Percentiles rank a stretch among this genome's conserved stretches.
phyloP scores from a whole-genome alignment of 345 rosid genomes.

The Viola odorata region DNA sequence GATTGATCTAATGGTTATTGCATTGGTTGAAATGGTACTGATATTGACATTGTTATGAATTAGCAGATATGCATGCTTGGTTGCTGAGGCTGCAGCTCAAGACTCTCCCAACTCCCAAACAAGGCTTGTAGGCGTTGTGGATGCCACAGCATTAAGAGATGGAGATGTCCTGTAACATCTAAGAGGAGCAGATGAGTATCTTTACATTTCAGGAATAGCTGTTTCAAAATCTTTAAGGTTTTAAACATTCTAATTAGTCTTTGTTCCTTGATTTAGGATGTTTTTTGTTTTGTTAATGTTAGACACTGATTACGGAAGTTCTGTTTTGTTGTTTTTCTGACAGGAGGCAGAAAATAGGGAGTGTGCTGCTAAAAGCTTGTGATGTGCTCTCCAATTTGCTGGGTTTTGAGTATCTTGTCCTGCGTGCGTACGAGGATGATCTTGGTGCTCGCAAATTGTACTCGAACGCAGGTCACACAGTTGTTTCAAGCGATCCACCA shows the following conservation, averaged over 20 bases:
- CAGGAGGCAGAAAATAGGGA: conserved; percentile 74
- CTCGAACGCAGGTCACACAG: conserved; percentile 64
- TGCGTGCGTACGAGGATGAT: conserved; percentile 80
- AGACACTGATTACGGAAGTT: background rate
- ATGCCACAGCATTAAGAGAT: conserved; percentile 61
- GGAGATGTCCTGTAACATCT: conserved; percentile 45
- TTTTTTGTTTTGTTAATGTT: background rate
- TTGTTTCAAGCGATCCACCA: conserved; percentile 48
- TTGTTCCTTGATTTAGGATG: background rate
- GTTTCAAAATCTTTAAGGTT: conserved; percentile 59
- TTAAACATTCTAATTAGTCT: background rate
- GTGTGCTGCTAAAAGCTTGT: conserved; percentile 62
- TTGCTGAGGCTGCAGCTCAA: conserved; percentile 45
- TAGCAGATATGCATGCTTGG: conserved; percentile 73
- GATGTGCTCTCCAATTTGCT: conserved; percentile 49
- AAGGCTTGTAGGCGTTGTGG: conserved; percentile 69
- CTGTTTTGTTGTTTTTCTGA: background rate
- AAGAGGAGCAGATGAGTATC: conserved; percentile 55
- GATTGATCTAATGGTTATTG: too few species aligned
- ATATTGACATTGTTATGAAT: conserved; percentile 6
- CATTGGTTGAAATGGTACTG: background rate
- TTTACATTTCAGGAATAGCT: conserved; percentile 82
- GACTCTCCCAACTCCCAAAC: conserved; percentile 17
- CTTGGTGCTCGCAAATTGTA: conserved; percentile 58
- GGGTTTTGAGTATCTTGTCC: conserved; percentile 62